Conservation (phyloP, 2,329 filamentous ascomycete species). For the Colletotrichum kahawae region DNA sequence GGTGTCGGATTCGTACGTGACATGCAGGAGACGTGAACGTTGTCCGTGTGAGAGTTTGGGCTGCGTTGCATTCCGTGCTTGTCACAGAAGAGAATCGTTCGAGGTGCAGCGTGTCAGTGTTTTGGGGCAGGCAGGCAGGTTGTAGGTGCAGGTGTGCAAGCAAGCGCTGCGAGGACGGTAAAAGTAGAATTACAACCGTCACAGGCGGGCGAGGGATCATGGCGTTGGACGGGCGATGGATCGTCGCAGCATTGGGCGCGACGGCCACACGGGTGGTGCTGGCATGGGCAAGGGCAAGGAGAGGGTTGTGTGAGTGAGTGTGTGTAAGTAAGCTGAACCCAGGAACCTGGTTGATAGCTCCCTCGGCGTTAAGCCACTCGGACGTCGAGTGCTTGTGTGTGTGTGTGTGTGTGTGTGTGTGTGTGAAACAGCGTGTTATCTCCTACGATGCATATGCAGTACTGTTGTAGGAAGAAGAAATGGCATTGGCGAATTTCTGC, state of each 20-base stretch:
- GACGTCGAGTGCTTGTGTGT: not conserved
- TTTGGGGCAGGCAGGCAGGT: not conserved
- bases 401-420: not conserved
- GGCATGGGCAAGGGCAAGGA: not conserved
- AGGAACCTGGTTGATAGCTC: slow-evolving; percentile 7
- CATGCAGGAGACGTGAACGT: not conserved
- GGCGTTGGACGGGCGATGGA: not conserved
- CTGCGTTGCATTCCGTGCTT: not conserved
- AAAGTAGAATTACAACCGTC: not conserved
- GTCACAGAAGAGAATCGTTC: not conserved
- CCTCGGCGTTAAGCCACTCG: not conserved
- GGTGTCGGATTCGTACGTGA: not conserved
- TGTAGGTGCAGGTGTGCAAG: not conserved
- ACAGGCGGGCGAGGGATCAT: not conserved
- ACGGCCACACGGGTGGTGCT: not conserved
- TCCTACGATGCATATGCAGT: not conserved
- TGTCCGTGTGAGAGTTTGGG: not conserved
- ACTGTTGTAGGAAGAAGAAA: not conserved
- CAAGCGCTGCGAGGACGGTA: not conserved
- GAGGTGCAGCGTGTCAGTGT: not conserved
- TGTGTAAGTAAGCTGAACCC: not conserved
- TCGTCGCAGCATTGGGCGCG: not conserved
- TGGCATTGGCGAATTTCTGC: not conserved
- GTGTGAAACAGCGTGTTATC: not conserved
- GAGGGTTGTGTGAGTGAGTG: too few relatives aligned